Evolutionary conservation across 345 rosid genomes (phyloP), one percentile per base, ranked within the genome.

Genomic region (Rhizophora apiculata): DNA sequence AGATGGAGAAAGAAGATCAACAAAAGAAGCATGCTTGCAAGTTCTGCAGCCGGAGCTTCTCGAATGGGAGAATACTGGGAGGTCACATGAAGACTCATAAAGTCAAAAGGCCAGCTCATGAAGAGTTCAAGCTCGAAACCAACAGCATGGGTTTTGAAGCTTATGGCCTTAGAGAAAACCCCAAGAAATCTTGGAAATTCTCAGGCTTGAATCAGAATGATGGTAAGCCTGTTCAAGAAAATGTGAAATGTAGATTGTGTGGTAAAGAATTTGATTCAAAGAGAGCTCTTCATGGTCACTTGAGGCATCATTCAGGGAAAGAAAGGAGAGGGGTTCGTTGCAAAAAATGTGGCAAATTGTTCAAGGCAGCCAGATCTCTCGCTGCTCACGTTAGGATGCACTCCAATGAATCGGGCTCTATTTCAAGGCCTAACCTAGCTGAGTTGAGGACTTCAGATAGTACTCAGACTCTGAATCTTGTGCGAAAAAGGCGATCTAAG

Each of bases 171-270:
- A 82, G 92, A 77, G 85, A 84, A 56, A 82, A 88, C 54, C 92
- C 92, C 30, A 89, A 85, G 78, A 88, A 87, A 79, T 84, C 91
- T 67, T 83, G 78, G 78, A 84, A 78, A 76, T 83, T 75, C 64
- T 81, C 84, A 24, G 72, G 71, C 21, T 74, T 60, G 16, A 76
- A 71, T 46, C 64, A 64, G 0, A 48, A 22, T 60, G 65, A 51
- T 10, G 32, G 43, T 53, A 22, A 64, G 36, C 24, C 72, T 39
- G 29, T 10, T 32, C 66, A 67, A 71, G 75, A 79, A 54, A 36
- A 18, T 34, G 36, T 31, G 60, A 34, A 64, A 56, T 82, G 90
- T 67, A 53, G 61, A 39, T 65, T 60, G 16, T 84, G 88, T 64
- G 77, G 72, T 49, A 82, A 77, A 73, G 65, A 67, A 9, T 86